phyloP scores from a whole-genome alignment of 768 basidiomycete genomes.

The Holtermannia corniformis region DNA sequence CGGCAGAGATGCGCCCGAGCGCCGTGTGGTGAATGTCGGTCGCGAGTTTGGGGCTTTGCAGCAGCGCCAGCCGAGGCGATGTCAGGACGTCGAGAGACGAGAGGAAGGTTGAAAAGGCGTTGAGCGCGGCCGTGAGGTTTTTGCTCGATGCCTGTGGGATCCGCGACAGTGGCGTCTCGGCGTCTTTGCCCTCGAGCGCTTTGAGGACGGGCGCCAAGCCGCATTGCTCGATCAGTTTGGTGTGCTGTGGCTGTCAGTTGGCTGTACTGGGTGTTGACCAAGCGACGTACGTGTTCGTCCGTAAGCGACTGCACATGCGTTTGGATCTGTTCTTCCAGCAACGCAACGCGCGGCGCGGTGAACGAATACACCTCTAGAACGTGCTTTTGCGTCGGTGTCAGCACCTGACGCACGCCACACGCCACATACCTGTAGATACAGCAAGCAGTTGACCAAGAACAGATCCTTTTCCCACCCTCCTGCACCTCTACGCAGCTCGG shows the following conservation, averaged over 20 bases:
- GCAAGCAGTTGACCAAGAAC: constrained; percentile 77
- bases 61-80: constrained; percentile 64
- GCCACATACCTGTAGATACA: constrained; percentile 61
- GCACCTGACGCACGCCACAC: background rate
- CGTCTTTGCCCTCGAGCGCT: constrained; percentile 39
- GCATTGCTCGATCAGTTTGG: constrained; percentile 42
- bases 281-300: constrained; percentile 65
- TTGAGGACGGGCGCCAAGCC: constrained; percentile 44
- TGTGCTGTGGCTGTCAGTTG: constrained; percentile 34
- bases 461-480: constrained; percentile 78
- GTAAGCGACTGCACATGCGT: constrained; percentile 56
- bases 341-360: constrained; percentile 44
- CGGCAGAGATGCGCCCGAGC: constrained; percentile 55
- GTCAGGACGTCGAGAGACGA: constrained; percentile 65
- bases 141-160: constrained; percentile 58
- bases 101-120: constrained; percentile 69
- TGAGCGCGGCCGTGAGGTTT: constrained; percentile 54
- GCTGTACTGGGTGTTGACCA: background rate
- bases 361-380: constrained; percentile 35
- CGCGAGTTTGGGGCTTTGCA: constrained; percentile 60
- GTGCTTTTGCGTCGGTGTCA: constrained; percentile 18
- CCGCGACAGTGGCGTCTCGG: constrained; percentile 65
- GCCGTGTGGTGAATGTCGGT: constrained; percentile 66
- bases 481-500: constrained; percentile 45
- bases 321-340: constrained; percentile 56